phyloP scores from a whole-genome alignment of 805 yeast genomes.

The Metschnikowia lunata region DNA sequence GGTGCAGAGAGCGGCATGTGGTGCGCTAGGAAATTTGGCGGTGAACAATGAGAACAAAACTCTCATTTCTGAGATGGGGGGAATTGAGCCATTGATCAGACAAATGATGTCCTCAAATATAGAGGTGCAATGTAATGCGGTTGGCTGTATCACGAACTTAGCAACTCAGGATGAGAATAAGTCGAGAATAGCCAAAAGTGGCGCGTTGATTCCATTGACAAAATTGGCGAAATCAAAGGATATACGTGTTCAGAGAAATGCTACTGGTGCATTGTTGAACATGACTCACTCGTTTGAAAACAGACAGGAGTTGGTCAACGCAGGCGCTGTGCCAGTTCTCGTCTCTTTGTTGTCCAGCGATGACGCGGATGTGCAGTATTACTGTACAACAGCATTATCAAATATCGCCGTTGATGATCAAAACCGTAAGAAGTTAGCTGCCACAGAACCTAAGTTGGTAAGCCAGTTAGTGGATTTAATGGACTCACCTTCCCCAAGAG shows the following conservation, averaged over 20 bases:
- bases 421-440: constrained; percentile 81
- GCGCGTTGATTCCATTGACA: constrained; percentile 92
- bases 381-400: constrained; percentile 95
- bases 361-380: constrained; percentile 96
- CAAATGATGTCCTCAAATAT: constrained; percentile 97
- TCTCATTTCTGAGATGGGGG: constrained; percentile 96
- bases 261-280: constrained; percentile 95
- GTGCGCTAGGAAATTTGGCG: constrained; percentile 96
- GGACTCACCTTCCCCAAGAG: constrained; percentile 92
- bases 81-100: constrained; percentile 89
- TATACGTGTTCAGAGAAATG: constrained; percentile 94
- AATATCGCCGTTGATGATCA: constrained; percentile 95
- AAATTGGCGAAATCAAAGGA: constrained; percentile 92
- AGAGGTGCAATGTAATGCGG: constrained; percentile 98
- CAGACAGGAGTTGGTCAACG: constrained; percentile 92
- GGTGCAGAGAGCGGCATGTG: constrained; percentile 98
- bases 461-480: constrained; percentile 81
- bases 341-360: constrained; percentile 79
- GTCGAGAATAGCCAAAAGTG: constrained; percentile 91
- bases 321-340: constrained; percentile 96
- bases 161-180: constrained; percentile 98
- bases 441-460: constrained; percentile 90
- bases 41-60: constrained; percentile 93
- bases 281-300: constrained; percentile 98
- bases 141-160: constrained; percentile 95